Base-by-base conservation (phyloP, 331 rosid genomes). In the Rhamnella rubrinervis region DNA sequence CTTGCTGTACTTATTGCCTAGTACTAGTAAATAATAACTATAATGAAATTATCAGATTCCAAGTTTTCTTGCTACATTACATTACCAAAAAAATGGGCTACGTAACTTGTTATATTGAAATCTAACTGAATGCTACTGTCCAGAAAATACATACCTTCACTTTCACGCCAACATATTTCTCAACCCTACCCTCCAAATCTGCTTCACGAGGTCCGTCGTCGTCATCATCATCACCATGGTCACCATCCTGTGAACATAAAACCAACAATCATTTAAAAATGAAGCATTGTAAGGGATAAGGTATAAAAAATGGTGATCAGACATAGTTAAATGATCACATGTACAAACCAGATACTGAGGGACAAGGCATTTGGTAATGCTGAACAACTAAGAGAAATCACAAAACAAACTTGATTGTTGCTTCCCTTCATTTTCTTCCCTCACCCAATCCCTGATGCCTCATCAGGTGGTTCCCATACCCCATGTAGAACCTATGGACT, bases 131-230 rank as follows among this genome's bases (percentile, higher is more conserved):
- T 12, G 40, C 49, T 58, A 65, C 38, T 37, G 52, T 37, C 26
- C 17, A 47, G 67, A 70, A 50, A 60, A 71, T 80, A 71, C 86
- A 71, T 84, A 66, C 98, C 98, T 95, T 91, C 77, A 95, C 98
- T 95, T 87, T 87, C 74, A 95, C 98, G 59, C 97, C 98, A 66
- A 91, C 85, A 83, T 95, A 95, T 80, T 86, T 95, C 70, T 95
- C 96, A 4, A 89, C 92, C 80, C 95, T 89, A 64, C 97, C 98
- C 83, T 91, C 92, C 66, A 75, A 66, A 81, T 90, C 96, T 65
- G 84, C 85, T 80, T 89, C 96, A 23, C 77, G 91, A 71, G 97
- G 88, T 63, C 83, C 91, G 78, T 86, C 96, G 41, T 91, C 96
- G 59, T 91, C 97, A 39, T 87, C 97, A 77, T 93, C 98, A 68